Evolutionary conservation across 2,329 filamentous ascomycete genomes (phyloP), one percentile per base, ranked within the genome.

Genomic region (Arthrobotrys iridis): DNA sequence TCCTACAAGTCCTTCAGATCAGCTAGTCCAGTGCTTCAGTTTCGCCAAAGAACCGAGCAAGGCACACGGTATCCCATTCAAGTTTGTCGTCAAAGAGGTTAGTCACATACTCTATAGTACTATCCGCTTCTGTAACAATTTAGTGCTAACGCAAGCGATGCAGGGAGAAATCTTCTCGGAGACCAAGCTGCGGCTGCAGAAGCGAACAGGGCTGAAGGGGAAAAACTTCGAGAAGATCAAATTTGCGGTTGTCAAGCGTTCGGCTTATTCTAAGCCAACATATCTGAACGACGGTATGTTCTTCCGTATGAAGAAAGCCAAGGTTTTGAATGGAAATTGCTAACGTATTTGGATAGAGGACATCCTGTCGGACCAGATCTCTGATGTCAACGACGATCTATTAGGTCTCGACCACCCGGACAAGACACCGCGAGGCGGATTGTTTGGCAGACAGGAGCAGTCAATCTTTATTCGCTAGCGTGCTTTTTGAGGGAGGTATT

Each of bases 161-260:
- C 59, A 94, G 88, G 91, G 89, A 63, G 95, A 99, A 82, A 85
- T 86, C 40, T 98, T 99, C 83, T 89, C 88, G 71, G 92, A 98
- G 33, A 97, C 93, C 45, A 97, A 94, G 84, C 93, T 96, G 83
- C 89, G 95, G n/a, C 85, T 99, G 2, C 93, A 95, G 79, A 94
- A 93, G 82, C 87, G 94, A 72, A 97, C 92, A 0, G 93, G 93
- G 24, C 90, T 99, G 83, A 97, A 97, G 83, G 96, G 95, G 82
- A 99, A 99, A 85, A 93, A 93, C 78, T 93, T 99, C 79, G 94
- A 99, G 83, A 98, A 98, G 86, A 95, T 99, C 83, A 97, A 96
- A 83, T 97, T 99, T 84, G 91, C 93, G 4, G 83, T 96, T 30
- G 87, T 97, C 59, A 85, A 89, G 81, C 86, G 91, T 81, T 79